Conservation (phyloP, 2,329 filamentous ascomycete species). For the Emergomyces orientalis region DNA sequence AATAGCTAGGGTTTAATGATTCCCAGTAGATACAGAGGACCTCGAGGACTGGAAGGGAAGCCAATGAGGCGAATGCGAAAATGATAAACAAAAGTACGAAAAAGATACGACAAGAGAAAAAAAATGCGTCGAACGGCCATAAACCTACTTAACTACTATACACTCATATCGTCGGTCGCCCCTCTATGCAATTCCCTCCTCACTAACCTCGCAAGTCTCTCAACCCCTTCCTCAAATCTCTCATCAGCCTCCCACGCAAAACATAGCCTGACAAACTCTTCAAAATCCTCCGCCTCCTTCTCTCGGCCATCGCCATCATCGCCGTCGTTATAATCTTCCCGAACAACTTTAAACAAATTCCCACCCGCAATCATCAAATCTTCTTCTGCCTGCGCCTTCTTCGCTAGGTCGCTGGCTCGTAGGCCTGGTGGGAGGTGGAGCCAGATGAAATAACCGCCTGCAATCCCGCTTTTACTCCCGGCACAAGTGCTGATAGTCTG, state of each 20-base stretch:
- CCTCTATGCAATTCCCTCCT: conserved; percentile 13
- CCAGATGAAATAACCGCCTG: conserved; percentile 85
- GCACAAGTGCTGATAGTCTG: not conserved
- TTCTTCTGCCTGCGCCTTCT: conserved; percentile 51
- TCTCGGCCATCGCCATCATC: not conserved
- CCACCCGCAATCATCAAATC: conserved; percentile 61
- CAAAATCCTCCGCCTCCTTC: conserved; percentile 46
- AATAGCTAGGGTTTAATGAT: too few species aligned
- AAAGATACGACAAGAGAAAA: not conserved
- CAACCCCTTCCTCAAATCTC: conserved; percentile 57
- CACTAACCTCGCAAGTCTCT: conserved; percentile 49
- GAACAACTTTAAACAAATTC: conserved; percentile 57
- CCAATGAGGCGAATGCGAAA: not conserved
- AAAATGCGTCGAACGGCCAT: not conserved
- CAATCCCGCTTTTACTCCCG: conserved; percentile 37
- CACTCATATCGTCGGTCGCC: not conserved
- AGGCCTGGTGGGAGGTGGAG: conserved; percentile 51
- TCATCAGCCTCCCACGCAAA: conserved; percentile 64
- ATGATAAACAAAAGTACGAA: not conserved
- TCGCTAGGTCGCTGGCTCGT: conserved; percentile 47
- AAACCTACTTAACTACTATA: not conserved
- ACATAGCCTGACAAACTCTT: conserved; percentile 54
- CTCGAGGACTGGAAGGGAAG: too few species aligned
- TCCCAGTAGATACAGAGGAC: too few species aligned
- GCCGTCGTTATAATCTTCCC: conserved; percentile 19